Evolutionary conservation across 2,329 filamentous ascomycete species (phyloP), one percentile per base, ranked within the genome.

Genomic region (Colletotrichum falcatum): DNA sequence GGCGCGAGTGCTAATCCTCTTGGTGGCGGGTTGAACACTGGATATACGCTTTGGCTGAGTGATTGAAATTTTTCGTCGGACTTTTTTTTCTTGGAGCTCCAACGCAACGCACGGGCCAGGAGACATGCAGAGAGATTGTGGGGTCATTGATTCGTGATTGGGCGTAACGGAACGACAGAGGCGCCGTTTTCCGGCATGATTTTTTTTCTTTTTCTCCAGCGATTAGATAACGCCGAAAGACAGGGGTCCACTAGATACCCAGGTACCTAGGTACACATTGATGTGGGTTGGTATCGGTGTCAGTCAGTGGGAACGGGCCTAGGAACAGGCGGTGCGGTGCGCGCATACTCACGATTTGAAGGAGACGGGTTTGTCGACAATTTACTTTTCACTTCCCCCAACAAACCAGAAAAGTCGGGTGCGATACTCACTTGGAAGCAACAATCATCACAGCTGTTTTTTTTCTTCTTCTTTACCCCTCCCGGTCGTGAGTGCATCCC

Each of bases 1-100:
- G 60, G 60, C 60, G 60, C 48, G 42, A 49, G 48, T 63, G 60
- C 42, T 63, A 39, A 53, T 63, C 65, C 60, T 68, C 49, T 54
- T 65, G 35, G 49, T 64, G 60, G 62, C 62, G 62, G 62, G 62
- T 59, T 56, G 42, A 65, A 37, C 53, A 44, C 59, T 64, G 60
- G 65, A 68, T 51, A 44, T 56, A 56, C 54, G 3, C 54, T 54
- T 66, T 26, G 46, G 33, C 53, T 60, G 53, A 54, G 35, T 23
- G 62, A 54, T 42, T 68, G 68, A 71, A 72, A 72, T 65, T 70
- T 69, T 72, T 71, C 59, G 58, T 60, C 51, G 62, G 61, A 72
- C 58, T 70, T 73, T 73, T 72, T 72, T 73, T 62, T 70, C 61
- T 35, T 33, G 48, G 56, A 72, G 68, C 55, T 70, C 66, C 61